Evolutionary conservation across 139 green algal genomes (phyloP).

Genomic region (Coccomyxa sp.): DNA sequence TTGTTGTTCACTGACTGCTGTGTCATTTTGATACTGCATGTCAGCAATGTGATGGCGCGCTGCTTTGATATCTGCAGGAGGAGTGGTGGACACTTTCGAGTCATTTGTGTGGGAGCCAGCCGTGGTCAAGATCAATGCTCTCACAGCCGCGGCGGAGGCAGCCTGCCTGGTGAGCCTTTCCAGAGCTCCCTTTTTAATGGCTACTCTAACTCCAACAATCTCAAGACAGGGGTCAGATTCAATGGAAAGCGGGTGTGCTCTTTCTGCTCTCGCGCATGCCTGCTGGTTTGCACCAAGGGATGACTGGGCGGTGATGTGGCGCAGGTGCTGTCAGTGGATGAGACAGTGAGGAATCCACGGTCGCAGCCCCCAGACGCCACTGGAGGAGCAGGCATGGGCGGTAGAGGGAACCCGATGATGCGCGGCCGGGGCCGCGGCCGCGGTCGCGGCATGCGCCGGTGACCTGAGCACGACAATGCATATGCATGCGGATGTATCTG

Average conservation of each 20-base stretch:
- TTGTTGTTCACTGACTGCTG: too few relatives aligned
- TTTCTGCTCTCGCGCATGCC: too few relatives aligned
- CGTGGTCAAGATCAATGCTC: conserved; percentile 92
- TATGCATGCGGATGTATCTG: too few relatives aligned
- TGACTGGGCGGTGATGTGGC: neutral
- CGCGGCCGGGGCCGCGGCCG: conserved; percentile 12
- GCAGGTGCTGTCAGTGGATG: conserved; percentile 82
- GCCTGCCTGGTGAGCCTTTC: conserved; percentile 80
- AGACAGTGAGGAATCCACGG: conserved; percentile 73
- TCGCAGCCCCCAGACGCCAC: conserved; percentile 11
- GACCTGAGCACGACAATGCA: neutral
- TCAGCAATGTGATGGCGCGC: neutral
- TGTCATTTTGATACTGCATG: neutral
- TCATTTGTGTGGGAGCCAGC: conserved; percentile 96
- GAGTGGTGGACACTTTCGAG: conserved; percentile 90
- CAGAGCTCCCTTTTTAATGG: neutral
- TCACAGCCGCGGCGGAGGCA: conserved; percentile 88
- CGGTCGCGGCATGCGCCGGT: conserved; percentile 49
- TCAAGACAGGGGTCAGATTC: too few relatives aligned
- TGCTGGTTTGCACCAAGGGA: neutral
- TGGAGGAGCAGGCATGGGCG: neutral
- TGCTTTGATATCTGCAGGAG: conserved; percentile 41
- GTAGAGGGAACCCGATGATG: conserved; percentile 6
- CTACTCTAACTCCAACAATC: too few relatives aligned
- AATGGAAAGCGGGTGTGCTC: too few relatives aligned